Evolutionary conservation across 345 rosid species (phyloP), one percentile per base, ranked within the genome.

Genomic region (Xanthoceras sorbifolium): DNA sequence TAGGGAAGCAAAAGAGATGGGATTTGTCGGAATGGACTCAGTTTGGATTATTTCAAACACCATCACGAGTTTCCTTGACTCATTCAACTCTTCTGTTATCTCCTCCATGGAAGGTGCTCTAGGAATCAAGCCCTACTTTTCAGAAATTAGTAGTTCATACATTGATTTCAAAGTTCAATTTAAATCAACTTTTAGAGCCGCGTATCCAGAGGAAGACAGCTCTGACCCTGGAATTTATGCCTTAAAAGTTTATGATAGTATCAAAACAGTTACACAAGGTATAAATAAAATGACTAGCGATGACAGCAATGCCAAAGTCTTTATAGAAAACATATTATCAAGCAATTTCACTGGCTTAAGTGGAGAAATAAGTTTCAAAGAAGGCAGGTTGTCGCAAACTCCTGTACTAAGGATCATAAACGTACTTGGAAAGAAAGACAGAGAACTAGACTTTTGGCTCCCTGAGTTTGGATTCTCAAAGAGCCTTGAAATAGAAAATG

Each of bases 91-190:
- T 22, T 80, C 90, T 1, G 86, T 84, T 61, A 75, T 85, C 57
- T 72, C 82, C 62, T 78, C 85, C 9, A 83, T 88, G 86, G 75
- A 84, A 81, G 93, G 90, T 14, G 73, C 84, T 46, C 32, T 88
- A 22, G 90, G 88, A 76, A 77, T 90, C 83, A 83, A 79, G 72
- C 46, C 72, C 0, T 67, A 80, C 59, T 81, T 70, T 75, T 26
- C 81, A 1, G 67, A 82, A 18, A 48, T 28, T 4, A 60, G 44
- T 17, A 71, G 38, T n/a, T 40, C 76, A 31, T 81, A 79, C 69
- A 31, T 3, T 26, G 76, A 46, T 23, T 85, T 90, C 64, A 44
- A 55, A 26, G 36, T 61, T 23, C 74, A 74, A 74, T 86, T 86
- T 63, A 42, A 52, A 65, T 32, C 5, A 1, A 17, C 0, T 75